These are phyloP conservation scores for Trichoderma sp. DNA, from an alignment of 2,329 filamentous ascomycete genomes.

Conservation along the genomic window DNA sequence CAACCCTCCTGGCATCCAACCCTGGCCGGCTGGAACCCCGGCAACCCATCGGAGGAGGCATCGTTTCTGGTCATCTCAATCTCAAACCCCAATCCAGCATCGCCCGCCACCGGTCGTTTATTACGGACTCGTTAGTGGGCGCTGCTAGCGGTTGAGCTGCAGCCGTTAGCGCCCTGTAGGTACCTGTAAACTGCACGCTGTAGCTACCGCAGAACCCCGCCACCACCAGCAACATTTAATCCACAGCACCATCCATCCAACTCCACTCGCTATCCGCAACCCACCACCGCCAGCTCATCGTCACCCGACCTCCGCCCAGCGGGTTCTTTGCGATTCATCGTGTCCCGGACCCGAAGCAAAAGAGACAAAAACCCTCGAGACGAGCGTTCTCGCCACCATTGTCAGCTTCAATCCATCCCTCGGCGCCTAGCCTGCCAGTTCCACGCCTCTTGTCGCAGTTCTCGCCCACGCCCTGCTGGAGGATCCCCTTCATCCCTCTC, in stretches of 20 bases:
- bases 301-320: slow-evolving; percentile 15
- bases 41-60: background rate
- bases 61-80: slow-evolving; percentile 1
- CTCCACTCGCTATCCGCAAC: background rate
- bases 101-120: background rate
- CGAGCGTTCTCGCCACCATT: background rate
- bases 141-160: background rate
- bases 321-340: background rate
- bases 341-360: background rate
- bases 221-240: background rate
- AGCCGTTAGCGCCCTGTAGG: background rate
- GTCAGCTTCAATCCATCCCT: background rate
- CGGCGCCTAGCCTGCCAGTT: background rate
- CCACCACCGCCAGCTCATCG: slow-evolving; percentile 16
- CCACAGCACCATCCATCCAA: background rate
- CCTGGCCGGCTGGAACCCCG: slow-evolving; percentile 12
- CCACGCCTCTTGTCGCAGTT: background rate
- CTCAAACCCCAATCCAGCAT: background rate
- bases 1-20: slow-evolving; percentile 1
- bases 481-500: background rate
- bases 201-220: slow-evolving; percentile 7
- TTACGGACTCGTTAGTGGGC: background rate
- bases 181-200: background rate
- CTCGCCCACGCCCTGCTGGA: background rate
- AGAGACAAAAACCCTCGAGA: slow-evolving; percentile 1